Percentiles rank a stretch among this genome's conserved stretches.
These are phyloP conservation scores for Sporothrix brasiliensis DNA, from an alignment of 2,329 filamentous ascomycete genomes.

Conservation along the genomic window DNA sequence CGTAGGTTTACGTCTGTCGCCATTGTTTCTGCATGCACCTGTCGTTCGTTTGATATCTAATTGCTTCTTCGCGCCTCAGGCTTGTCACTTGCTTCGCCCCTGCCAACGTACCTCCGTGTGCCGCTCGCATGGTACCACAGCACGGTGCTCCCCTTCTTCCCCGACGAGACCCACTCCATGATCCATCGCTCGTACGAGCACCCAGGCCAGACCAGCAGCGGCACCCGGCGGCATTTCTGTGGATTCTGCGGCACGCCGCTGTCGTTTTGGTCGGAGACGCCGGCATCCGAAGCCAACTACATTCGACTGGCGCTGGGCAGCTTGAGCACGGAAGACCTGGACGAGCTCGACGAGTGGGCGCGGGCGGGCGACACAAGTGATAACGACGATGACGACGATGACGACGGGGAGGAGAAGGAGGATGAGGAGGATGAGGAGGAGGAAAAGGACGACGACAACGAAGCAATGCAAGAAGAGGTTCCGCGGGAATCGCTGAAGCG, in stretches of 20 bases:
- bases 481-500: neutral
- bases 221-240: conserved; percentile 77
- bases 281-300: conserved; percentile 70
- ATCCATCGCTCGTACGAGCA: conserved; percentile 71
- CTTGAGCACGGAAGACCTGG: conserved; percentile 69
- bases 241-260: conserved; percentile 88
- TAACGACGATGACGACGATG: conserved; percentile 37
- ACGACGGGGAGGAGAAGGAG: conserved; percentile 46
- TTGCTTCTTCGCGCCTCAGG: conserved; percentile 45
- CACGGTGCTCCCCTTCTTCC: conserved; percentile 72
- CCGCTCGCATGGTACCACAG: conserved; percentile 81
- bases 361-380: conserved; percentile 39
- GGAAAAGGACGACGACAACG: neutral
- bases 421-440: conserved; percentile 42
- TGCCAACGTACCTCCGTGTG: conserved; percentile 81
- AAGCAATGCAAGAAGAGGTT: neutral
- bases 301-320: conserved; percentile 83
- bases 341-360: conserved; percentile 71
- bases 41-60: no score
- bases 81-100: conserved; percentile 69
- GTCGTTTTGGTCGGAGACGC: conserved; percentile 78
- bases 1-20: conserved; percentile 58
- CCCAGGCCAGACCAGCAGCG: conserved; percentile 31
- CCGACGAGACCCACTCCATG: conserved; percentile 70
- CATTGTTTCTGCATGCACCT: neutral